Evolutionary conservation across 1,284 basidiomycete species (phyloP), one percentile per base, ranked within the genome.

Genomic region (Apiotrichum domesticum): DNA sequence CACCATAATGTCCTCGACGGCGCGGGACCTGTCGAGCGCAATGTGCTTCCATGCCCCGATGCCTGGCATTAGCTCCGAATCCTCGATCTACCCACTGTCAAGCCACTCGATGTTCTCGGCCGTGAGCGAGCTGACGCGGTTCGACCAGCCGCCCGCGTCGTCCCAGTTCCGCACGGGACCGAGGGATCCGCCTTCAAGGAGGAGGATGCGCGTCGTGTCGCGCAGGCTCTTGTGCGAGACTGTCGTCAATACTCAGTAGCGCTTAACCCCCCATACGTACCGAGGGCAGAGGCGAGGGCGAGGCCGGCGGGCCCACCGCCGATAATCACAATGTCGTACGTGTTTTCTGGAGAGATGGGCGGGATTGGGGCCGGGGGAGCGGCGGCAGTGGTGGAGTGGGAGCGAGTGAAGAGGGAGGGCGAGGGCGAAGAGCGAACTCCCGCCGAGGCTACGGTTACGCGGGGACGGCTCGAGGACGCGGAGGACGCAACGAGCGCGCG

Each of bases 251-350:
- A 6, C 11, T 13, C 40, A 43, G 1, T n/a, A 34, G 13, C 21
- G 15, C 4, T 44, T 7, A n/a, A 37, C 15, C n/a, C 43, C 45
- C 21, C 37, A 8, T 39, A 74, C 82, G 64, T 67, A 92, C 93
- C 83, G 21, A 98, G 80, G 32, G 91, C 90, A 69, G 85, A 86
- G 1, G 92, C 92, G 34, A 98, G 79, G 4, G 93, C 89, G 33
- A 98, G 81, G 13, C 95, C 95, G 1, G 85, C 91, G 21, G 92
- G 92, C 1, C 94, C 94, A 46, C 92, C 95, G 13, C 95, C 95
- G 40, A 97, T 90, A 64, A 98, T 89, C 37, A 96, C 89, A 53
- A 96, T 81, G 72, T 96, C 93, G 62, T 83, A 85, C 1, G 69
- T 75, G 48, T 75, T 58, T 34, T 66, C 63, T 7, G 56, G 14